These are phyloP conservation scores for Coemansia brasiliensis DNA, from an alignment of 192 early-diverging fungal species.

Conservation along the genomic window DNA sequence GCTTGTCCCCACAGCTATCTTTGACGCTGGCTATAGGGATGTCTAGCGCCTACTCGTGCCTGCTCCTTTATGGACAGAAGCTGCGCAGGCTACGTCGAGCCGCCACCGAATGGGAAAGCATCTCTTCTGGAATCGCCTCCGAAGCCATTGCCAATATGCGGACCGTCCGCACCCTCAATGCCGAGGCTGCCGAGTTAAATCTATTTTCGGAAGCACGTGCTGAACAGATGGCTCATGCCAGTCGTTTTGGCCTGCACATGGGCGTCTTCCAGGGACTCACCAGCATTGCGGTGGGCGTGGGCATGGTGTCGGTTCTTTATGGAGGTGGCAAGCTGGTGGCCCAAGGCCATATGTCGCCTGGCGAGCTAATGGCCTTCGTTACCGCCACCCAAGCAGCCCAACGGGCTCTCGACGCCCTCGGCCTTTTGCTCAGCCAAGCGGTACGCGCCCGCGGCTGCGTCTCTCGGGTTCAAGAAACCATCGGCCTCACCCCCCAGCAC, in stretches of 20 bases:
- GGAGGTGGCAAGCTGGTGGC: slow-evolving; percentile 49
- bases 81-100: slow-evolving; percentile 54
- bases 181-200: slow-evolving; percentile 57
- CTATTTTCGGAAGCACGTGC: slow-evolving; percentile 50
- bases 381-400: slow-evolving; percentile 64
- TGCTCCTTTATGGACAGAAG: slow-evolving; percentile 59
- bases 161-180: slow-evolving; percentile 63
- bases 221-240: slow-evolving; percentile 42
- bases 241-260: slow-evolving; percentile 61
- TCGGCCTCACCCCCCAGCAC: slow-evolving; percentile 43
- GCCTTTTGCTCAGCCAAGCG: slow-evolving; percentile 60
- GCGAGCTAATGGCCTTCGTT: slow-evolving; percentile 65
- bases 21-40: slow-evolving; percentile 56
- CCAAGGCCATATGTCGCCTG: slow-evolving; percentile 56
- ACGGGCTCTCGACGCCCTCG: slow-evolving; percentile 60
- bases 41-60: slow-evolving; percentile 53
- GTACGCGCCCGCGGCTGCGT: slow-evolving; percentile 59
- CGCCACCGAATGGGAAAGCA: slow-evolving; percentile 51
- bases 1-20: slow-evolving; percentile 58
- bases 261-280: slow-evolving; percentile 66
- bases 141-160: slow-evolving; percentile 62
- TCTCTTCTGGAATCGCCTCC: slow-evolving; percentile 57
- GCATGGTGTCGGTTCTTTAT: slow-evolving; percentile 61
- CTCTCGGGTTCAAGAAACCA: slow-evolving; percentile 59
- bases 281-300: slow-evolving; percentile 58